Evolutionary conservation across 257 asterid species (phyloP), one percentile per base, ranked within the genome.

Genomic region (Paulownia fortunei): DNA sequence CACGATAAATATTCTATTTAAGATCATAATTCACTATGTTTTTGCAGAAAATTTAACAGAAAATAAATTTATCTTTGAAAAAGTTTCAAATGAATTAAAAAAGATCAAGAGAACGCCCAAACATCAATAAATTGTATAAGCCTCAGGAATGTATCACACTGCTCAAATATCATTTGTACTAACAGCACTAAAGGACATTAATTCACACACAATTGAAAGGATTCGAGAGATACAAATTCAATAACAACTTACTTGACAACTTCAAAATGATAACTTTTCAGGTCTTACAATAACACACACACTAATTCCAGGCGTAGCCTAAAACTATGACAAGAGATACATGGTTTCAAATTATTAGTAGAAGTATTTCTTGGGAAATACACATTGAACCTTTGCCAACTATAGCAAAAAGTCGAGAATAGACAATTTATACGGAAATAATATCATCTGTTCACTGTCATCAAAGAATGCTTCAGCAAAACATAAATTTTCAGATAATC

Each of bases 261-360:
- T 79, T 79, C 0, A 18, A 71, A 39, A 60, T 72, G 61, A 37
- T 34, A n/a, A 78, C 30, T 47, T 61, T 44, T 42, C 11, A 60
- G 37, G 68, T 63, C 61, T 26, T 51, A 16, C 18, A 41, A 30
- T 18, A 12, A n/a, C 49, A 10, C 54, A n/a, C 8, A 39, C 62
- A 62, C 69, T 47, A 62, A 24, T 52, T 32, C 30, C 62, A 70
- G 1, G 39, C 21, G 61, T 61, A 39, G 70, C 78, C 47, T 30
- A 46, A 60, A 30, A 32, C 58, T 69, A 19, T 58, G 70, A 69
- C 6, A 7, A 34, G 65, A 15, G 60, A 65, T 37, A 21, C 34
- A 49, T 27, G 0, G 67, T 5, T 49, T 70, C n/a, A 36, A 19
- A 32, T 44, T 42, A 58, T 68, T 54, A 67, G 2, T 37, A 30